Percentiles rank a stretch among this genome's conserved stretches.
phyloP scores from a whole-genome alignment of 164 flowering plant genomes.

The Cinnamomum chago region DNA sequence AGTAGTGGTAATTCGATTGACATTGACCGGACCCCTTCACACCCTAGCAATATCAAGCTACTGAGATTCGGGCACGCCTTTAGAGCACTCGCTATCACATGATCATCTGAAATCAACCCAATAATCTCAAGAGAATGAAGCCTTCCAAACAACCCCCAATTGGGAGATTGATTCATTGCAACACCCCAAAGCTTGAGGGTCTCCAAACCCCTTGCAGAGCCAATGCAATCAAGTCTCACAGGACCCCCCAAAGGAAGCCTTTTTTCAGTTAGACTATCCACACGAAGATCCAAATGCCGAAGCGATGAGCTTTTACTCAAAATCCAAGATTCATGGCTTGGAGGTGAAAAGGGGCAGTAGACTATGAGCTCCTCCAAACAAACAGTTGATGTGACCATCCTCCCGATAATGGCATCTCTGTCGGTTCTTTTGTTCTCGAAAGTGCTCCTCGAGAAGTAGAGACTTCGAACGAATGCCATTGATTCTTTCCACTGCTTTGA shows the following conservation, averaged over 20 bases:
- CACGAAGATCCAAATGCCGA: slow-evolving; percentile 67
- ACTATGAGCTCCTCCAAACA: slow-evolving; percentile 64
- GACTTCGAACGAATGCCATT: slow-evolving; percentile 41
- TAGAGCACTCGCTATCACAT: slow-evolving; percentile 44
- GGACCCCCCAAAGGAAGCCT: slow-evolving; percentile 22
- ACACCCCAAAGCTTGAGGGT: slow-evolving; percentile 85
- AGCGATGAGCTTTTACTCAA: slow-evolving; percentile 31
- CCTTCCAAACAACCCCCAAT: slow-evolving; percentile 55
- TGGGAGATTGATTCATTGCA: slow-evolving; percentile 50
- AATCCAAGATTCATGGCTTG: slow-evolving; percentile 68
- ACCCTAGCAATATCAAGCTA: slow-evolving; percentile 57
- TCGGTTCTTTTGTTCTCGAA: slow-evolving; percentile 38
- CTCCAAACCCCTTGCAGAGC: slow-evolving; percentile 44
- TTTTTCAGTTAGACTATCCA: slow-evolving; percentile 55
- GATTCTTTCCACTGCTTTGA: slow-evolving; percentile 83
- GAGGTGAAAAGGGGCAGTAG: slow-evolving; percentile 59
- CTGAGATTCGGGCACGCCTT: slow-evolving; percentile 65
- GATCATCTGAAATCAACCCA: slow-evolving; percentile 63
- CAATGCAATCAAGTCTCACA: slow-evolving; percentile 55
- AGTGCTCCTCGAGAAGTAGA: slow-evolving; percentile 68
- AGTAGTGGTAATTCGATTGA: slow-evolving; percentile 51
- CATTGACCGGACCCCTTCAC: slow-evolving; percentile 61
- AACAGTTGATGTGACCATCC: slow-evolving; percentile 41
- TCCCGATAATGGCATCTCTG: slow-evolving; percentile 37
- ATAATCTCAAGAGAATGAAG: slow-evolving; percentile 67